Conservation (phyloP, 164 flowering plant species). For the Saururus chinensis region DNA sequence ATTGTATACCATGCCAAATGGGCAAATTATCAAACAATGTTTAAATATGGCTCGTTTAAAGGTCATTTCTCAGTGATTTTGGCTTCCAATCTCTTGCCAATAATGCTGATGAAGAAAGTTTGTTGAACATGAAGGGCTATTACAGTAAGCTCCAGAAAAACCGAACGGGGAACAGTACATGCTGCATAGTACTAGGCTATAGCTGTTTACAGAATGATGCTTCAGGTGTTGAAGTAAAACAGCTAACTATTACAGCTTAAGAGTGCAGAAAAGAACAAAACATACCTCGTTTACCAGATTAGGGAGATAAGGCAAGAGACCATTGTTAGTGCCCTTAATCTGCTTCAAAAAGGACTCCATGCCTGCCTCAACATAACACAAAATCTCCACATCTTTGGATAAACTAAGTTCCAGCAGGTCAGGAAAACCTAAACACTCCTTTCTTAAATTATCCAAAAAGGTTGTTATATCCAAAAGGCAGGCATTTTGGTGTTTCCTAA, state of each 20-base stretch:
- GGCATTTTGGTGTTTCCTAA: conserved; percentile 29
- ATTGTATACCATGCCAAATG: too few species aligned
- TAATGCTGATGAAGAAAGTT: too few species aligned
- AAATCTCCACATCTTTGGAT: conserved; percentile 42
- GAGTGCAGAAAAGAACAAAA: neutral
- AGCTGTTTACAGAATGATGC: too few species aligned
- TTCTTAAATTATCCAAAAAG: conserved; percentile 30
- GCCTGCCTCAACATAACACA: conserved; percentile 32
- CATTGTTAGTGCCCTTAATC: conserved; percentile 13
- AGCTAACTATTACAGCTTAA: neutral
- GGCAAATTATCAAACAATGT: too few species aligned
- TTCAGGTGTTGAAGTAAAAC: neutral
- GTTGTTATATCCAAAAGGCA: conserved; percentile 33
- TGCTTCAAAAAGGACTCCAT: conserved; percentile 30
- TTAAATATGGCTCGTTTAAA: too few species aligned
- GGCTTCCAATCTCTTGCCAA: too few species aligned
- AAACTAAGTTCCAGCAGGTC: conserved; percentile 29
- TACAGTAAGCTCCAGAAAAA: neutral
- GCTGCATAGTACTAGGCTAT: neutral
- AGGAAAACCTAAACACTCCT: conserved; percentile 27
- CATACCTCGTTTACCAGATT: neutral
- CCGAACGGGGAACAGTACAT: neutral
- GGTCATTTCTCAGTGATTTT: too few species aligned
- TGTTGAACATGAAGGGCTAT: neutral
- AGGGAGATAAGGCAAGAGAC: conserved; percentile 13